Evolutionary conservation across 2,329 filamentous ascomycete genomes (phyloP).

Genomic region (Aureobasidium mangrovei): DNA sequence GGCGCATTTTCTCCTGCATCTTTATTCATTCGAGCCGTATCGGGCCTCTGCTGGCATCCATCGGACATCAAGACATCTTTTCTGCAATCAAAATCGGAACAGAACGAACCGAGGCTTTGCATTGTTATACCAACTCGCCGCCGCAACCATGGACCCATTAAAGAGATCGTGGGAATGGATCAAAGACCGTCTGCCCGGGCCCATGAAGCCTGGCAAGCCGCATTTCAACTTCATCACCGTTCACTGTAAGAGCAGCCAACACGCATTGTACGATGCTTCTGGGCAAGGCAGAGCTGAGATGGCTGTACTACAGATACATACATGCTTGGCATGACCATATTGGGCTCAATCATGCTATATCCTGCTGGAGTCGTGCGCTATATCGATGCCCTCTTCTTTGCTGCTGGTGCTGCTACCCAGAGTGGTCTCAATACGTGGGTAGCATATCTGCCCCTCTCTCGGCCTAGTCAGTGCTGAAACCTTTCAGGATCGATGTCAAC

Average conservation of each 20-base stretch:
- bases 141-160: conserved; percentile 16
- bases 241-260: conserved; percentile 53
- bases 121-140: too few species aligned
- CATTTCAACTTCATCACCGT: conserved; percentile 74
- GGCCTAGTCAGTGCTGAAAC: conserved; percentile 10
- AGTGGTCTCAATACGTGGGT: conserved; percentile 75
- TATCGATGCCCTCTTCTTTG: conserved; percentile 82
- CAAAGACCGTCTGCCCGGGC: conserved; percentile 15
- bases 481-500: conserved; percentile 39
- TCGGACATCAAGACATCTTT: too few species aligned
- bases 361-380: conserved; percentile 57
- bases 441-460: not conserved
- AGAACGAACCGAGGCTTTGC: too few species aligned
- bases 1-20: not conserved
- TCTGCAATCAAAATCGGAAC: too few species aligned
- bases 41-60: not conserved
- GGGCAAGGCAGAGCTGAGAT: not conserved
- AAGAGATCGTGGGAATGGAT: conserved; percentile 18
- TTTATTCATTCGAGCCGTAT: not conserved
- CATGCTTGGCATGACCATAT: conserved; percentile 63
- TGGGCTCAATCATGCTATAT: conserved; percentile 72
- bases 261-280: not conserved
- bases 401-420: conserved; percentile 79
- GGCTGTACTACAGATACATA: conserved; percentile 55
- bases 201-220: conserved; percentile 35